A percentile compares a stretch with the other conserved stretches of the same genome.
These are phyloP conservation scores for Paxillus involutus DNA, from an alignment of 768 basidiomycete species.

Conservation along the genomic window DNA sequence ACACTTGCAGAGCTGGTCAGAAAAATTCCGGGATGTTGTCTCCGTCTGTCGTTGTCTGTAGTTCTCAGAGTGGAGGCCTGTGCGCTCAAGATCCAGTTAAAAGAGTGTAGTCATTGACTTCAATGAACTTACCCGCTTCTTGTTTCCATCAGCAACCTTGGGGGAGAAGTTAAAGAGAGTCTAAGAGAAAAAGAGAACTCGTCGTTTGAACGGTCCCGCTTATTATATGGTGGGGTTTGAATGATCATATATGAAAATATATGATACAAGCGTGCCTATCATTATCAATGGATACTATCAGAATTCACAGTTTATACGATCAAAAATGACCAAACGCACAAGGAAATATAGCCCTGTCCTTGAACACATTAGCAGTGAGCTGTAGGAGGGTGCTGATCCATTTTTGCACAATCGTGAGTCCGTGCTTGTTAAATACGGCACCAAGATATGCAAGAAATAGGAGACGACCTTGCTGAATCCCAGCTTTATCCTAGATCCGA, in stretches of 20 bases:
- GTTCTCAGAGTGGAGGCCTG: no score
- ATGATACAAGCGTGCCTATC: conserved; percentile 56
- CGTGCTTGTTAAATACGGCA: conserved; percentile 57
- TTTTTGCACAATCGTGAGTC: conserved; percentile 47
- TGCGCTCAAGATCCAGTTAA: no score
- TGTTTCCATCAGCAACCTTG: no score
- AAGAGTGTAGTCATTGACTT: no score
- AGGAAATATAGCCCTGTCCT: conserved; percentile 13
- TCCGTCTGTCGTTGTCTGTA: no score
- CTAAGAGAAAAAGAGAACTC: no score
- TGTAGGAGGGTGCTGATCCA: conserved; percentile 53
- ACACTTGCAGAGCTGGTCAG: no score
- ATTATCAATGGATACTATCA: conserved; percentile 41
- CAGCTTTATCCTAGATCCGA: conserved; percentile 14
- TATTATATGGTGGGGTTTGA: no score
- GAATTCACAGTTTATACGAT: conserved; percentile 7
- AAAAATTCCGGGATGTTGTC: no score
- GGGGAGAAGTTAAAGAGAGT: no score
- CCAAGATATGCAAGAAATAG: conserved; percentile 71
- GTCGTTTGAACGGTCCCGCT: no score
- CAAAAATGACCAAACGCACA: conserved; percentile 40
- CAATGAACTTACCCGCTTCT: no score
- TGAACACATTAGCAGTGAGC: conserved; percentile 19
- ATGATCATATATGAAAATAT: conserved; percentile 21
- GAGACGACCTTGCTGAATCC: conserved; percentile 49